Conservation (phyloP, 129 eudicot genomes). For the Kitagawia praeruptora region DNA sequence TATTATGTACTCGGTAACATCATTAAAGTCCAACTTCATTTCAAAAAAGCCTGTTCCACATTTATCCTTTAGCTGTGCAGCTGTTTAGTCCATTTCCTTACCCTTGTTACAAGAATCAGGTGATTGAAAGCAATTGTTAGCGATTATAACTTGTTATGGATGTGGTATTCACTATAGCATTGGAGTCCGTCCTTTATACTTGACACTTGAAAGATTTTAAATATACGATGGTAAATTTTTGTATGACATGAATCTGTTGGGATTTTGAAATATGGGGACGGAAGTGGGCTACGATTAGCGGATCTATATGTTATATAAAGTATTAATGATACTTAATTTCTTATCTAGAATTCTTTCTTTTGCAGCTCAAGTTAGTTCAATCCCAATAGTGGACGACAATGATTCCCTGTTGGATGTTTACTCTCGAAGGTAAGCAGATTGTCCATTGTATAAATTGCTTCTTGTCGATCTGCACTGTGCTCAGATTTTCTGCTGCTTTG, state of each 20-base stretch:
- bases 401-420: slow-evolving; percentile 80
- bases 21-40: not conserved
- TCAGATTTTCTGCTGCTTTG: slow-evolving; percentile 3
- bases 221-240: not conserved
- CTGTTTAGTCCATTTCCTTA: not conserved
- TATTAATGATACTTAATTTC: not conserved
- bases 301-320: not conserved
- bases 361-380: slow-evolving; percentile 85
- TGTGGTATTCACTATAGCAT: not conserved
- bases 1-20: not conserved
- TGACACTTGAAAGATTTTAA: not conserved
- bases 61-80: not conserved
- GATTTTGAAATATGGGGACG: not conserved
- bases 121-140: not conserved
- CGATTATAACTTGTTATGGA: not conserved
- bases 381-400: slow-evolving; percentile 87
- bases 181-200: not conserved
- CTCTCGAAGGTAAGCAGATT: slow-evolving; percentile 51
- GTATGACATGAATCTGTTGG: not conserved
- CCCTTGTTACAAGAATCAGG: not conserved
- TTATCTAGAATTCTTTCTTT: not conserved
- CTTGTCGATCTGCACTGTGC: slow-evolving; percentile 2
- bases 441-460: not conserved
- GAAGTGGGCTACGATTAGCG: slow-evolving; percentile 2
- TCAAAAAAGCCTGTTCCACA: not conserved